phyloP scores from a whole-genome alignment of 345 rosid genomes.

The Eucalyptus curtisii region DNA sequence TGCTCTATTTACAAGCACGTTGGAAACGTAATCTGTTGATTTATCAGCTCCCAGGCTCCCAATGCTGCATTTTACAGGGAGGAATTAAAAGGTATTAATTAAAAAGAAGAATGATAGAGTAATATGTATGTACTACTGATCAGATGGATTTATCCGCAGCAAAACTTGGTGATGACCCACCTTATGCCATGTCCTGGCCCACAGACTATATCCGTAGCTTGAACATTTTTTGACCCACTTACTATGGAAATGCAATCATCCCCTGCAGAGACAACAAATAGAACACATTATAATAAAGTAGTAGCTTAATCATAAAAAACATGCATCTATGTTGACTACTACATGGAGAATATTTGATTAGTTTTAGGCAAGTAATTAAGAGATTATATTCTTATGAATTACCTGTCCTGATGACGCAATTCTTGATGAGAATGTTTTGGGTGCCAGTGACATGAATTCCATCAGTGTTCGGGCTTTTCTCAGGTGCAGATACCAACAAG shows the following conservation, averaged over 20 bases:
- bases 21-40: conserved; percentile 7
- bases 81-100: background rate
- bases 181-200: conserved; percentile 99
- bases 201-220: conserved; percentile 62
- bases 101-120: background rate
- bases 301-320: background rate
- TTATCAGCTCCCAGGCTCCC: conserved; percentile 26
- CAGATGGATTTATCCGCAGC: background rate
- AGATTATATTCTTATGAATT: background rate
- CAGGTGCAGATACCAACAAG: conserved; percentile 41
- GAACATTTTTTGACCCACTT: conserved; percentile 73
- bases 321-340: background rate
- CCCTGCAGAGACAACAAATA: conserved; percentile 22
- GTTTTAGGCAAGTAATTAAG: background rate
- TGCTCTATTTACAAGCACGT: conserved; percentile 7
- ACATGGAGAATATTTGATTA: background rate
- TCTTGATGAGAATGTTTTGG: conserved; percentile 41
- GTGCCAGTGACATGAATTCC: conserved; percentile 75
- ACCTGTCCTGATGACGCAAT: conserved; percentile 69
- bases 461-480: conserved; percentile 79
- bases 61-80: conserved; percentile 5
- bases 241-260: conserved; percentile 92
- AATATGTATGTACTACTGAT: background rate
- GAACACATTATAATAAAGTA: background rate
- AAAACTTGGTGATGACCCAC: conserved; percentile 8